Evolutionary conservation across 768 basidiomycete species (phyloP).

Genomic region (Macrolepiota albuminosa): DNA sequence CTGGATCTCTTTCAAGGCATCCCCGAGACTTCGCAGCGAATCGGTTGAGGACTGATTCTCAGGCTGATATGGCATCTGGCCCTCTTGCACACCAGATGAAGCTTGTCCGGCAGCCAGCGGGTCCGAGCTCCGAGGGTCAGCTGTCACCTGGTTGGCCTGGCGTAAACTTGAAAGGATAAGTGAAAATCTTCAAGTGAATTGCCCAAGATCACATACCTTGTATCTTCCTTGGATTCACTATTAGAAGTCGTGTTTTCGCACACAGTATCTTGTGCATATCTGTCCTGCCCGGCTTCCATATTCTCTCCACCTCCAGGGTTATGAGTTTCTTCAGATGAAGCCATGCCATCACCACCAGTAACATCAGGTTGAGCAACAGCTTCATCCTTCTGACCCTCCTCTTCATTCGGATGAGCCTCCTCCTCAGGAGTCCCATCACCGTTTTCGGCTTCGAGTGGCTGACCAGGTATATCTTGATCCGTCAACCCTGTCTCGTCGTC

Average conservation of each 20-base stretch:
- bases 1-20: slow-evolving; percentile 75
- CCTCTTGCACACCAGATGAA: slow-evolving; percentile 41
- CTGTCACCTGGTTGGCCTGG: slow-evolving; percentile 16
- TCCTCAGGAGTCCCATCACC: slow-evolving; percentile 5
- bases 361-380: slow-evolving; percentile 39
- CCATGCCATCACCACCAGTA: slow-evolving; percentile 34
- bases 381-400: slow-evolving; percentile 26
- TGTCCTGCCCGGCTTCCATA: slow-evolving; percentile 26
- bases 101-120: slow-evolving; percentile 27
- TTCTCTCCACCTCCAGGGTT: slow-evolving; percentile 26
- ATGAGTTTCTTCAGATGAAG: slow-evolving; percentile 25
- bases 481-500: slow-evolving; percentile 22
- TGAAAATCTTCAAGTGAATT: background rate
- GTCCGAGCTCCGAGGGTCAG: slow-evolving; percentile 16
- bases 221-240: slow-evolving; percentile 23
- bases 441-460: slow-evolving; percentile 22
- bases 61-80: slow-evolving; percentile 34
- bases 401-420: slow-evolving; percentile 25
- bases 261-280: slow-evolving; percentile 22
- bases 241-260: slow-evolving; percentile 25
- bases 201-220: slow-evolving; percentile 24
- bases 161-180: slow-evolving; percentile 13
- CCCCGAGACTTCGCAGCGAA: slow-evolving; percentile 76
- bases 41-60: slow-evolving; percentile 38
- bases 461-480: slow-evolving; percentile 23